A percentile compares a stretch with the other conserved stretches of the same genome.
Conservation (phyloP, 2,329 filamentous ascomycete genomes). For the Pezizomycotina sp. region DNA sequence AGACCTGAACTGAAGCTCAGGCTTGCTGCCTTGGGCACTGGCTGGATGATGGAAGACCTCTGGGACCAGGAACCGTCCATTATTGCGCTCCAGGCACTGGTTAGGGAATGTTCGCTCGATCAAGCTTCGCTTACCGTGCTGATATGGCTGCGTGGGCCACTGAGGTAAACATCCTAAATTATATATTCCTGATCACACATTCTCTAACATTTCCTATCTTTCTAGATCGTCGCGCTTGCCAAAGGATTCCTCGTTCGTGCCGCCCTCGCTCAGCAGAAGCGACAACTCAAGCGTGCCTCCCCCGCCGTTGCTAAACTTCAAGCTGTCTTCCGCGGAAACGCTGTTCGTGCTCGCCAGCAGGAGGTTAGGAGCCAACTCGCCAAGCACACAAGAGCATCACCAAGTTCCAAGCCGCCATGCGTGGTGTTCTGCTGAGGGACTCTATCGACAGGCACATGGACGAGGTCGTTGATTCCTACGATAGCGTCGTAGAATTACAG, state of each 20-base stretch:
- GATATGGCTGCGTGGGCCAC: conserved; percentile 24
- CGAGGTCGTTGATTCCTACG: conserved; percentile 21
- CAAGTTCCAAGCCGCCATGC: conserved; percentile 40
- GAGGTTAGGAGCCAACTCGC: conserved; percentile 20
- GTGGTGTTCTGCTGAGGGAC: conserved; percentile 23
- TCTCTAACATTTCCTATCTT: too few relatives aligned
- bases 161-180: too few relatives aligned
- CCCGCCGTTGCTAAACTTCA: conserved; percentile 37
- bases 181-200: too few relatives aligned
- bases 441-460: conserved; percentile 20
- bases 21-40: too few relatives aligned
- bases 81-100: conserved; percentile 69
- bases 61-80: conserved; percentile 57
- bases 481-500: conserved; percentile 20
- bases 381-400: too few relatives aligned
- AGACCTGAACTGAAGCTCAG: conserved; percentile 84
- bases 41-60: conserved; percentile 66
- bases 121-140: conserved; percentile 23
- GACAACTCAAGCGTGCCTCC: conserved; percentile 29
- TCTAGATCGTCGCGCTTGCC: too few relatives aligned
- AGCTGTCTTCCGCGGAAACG: conserved; percentile 34
- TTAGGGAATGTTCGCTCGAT: conserved; percentile 39
- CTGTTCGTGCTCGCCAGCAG: too few relatives aligned
- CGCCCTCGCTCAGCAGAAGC: conserved; percentile 32
- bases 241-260: conserved; percentile 38